A percentile compares a stretch with the other conserved stretches of the same genome.
Conservation (phyloP, 345 rosid genomes). For the Sisymbrium altissimum region DNA sequence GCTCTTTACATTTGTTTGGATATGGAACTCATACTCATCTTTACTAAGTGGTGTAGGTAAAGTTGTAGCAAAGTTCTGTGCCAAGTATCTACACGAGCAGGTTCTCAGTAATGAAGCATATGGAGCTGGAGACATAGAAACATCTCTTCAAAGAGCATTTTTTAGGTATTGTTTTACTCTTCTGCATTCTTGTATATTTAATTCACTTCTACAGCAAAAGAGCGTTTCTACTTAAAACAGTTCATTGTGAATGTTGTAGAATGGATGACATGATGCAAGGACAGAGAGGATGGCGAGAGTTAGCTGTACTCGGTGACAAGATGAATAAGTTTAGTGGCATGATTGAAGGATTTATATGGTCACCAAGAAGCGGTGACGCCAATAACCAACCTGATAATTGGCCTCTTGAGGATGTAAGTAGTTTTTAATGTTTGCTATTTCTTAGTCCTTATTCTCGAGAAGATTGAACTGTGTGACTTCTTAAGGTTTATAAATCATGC, state of each 20-base stretch:
- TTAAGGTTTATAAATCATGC: not conserved
- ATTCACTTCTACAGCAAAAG: not conserved
- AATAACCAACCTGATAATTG: conserved; percentile 46
- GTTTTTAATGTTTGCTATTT: not conserved
- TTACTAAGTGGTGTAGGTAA: conserved; percentile 46
- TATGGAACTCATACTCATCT: not conserved
- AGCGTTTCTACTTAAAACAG: not conserved
- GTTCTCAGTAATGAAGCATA: conserved; percentile 61
- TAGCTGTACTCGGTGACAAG: conserved; percentile 75
- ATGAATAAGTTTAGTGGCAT: conserved; percentile 71
- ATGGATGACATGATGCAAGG: conserved; percentile 98
- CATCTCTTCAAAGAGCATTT: conserved; percentile 60
- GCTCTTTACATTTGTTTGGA: not conserved
- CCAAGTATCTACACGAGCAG: conserved; percentile 80
- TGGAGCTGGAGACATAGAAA: conserved; percentile 65
- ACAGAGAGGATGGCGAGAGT: conserved; percentile 86
- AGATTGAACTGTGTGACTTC: not conserved
- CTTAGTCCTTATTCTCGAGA: not conserved
- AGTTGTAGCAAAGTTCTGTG: conserved; percentile 83
- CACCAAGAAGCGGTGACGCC: conserved; percentile 61
- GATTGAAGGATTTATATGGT: conserved; percentile 86
- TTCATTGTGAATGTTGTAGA: conserved; percentile 35
- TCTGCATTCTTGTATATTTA: not conserved
- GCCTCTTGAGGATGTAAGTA: conserved; percentile 57
- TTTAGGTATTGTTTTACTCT: conserved; percentile 49